phyloP scores from a whole-genome alignment of 176 grass and related monocot genomes.

The Thinopyrum elongatum region DNA sequence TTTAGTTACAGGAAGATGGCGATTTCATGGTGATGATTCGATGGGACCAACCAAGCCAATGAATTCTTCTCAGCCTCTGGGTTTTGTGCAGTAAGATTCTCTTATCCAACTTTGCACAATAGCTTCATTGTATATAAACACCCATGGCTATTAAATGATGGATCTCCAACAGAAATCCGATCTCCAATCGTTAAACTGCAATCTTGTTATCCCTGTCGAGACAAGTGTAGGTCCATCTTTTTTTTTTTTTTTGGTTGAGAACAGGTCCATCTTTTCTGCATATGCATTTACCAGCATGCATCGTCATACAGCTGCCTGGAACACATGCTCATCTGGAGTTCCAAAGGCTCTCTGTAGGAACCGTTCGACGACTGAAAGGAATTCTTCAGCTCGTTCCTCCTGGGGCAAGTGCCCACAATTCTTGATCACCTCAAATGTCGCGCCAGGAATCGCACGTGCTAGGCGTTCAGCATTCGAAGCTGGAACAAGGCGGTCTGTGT shows the following conservation, averaged over 20 bases:
- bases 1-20: neutral
- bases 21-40: neutral
- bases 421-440: conserved; percentile 69
- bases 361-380: conserved; percentile 49
- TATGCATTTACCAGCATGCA: neutral
- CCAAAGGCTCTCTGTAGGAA: conserved; percentile 61
- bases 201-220: neutral
- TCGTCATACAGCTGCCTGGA: conserved; percentile 38
- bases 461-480: conserved; percentile 77
- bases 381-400: conserved; percentile 81
- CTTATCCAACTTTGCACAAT: neutral
- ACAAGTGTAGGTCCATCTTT: neutral
- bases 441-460: conserved; percentile 54
- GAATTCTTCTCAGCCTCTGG: neutral
- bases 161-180: neutral
- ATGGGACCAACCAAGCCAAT: neutral
- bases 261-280: neutral
- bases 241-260: no score
- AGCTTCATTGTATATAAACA: neutral
- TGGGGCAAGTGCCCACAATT: conserved; percentile 86
- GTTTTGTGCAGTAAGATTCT: neutral
- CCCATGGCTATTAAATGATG: neutral
- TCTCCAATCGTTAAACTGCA: neutral
- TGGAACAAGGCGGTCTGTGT: conserved; percentile 78
- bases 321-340: conserved; percentile 29